These are phyloP conservation scores for Aspergillus alliaceus DNA, from an alignment of 2,329 filamentous ascomycete genomes.

Conservation along the genomic window DNA sequence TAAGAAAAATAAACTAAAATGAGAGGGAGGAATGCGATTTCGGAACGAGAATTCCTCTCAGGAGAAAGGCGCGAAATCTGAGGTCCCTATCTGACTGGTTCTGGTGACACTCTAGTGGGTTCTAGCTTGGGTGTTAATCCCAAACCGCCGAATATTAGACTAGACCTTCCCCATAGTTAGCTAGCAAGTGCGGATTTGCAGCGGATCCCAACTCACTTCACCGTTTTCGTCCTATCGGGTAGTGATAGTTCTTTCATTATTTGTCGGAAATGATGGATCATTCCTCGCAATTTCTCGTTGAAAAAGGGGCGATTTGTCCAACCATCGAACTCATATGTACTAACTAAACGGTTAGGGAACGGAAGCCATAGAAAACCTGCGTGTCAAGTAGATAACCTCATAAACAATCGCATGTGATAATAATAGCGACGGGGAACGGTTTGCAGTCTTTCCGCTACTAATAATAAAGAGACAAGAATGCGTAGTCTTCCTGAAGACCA, in stretches of 20 bases:
- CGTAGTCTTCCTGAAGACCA: not conserved
- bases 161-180: slow-evolving; percentile 10
- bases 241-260: slow-evolving; percentile 4
- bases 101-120: slow-evolving; percentile 32
- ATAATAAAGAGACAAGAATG: slow-evolving; percentile 1
- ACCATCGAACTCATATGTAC: not conserved
- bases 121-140: slow-evolving; percentile 29
- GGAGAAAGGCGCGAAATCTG: slow-evolving; percentile 16
- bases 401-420: slow-evolving; percentile 7
- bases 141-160: slow-evolving; percentile 15
- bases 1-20: not conserved
- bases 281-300: not conserved
- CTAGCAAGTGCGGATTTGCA: slow-evolving; percentile 12
- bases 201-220: slow-evolving; percentile 12
- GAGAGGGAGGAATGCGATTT: not conserved
- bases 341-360: not conserved
- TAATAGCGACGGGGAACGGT: slow-evolving; percentile 7
- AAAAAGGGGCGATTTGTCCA: slow-evolving; percentile 5
- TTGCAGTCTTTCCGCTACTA: not conserved
- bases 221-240: not conserved
- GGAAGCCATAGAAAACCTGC: slow-evolving; percentile 6
- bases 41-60: not conserved
- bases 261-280: slow-evolving; percentile 13
- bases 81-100: slow-evolving; percentile 27
- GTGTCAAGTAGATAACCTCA: slow-evolving; percentile 16